Evolutionary conservation across 148 eudicot genomes (phyloP).

Genomic region (Rhododendron vialii): DNA sequence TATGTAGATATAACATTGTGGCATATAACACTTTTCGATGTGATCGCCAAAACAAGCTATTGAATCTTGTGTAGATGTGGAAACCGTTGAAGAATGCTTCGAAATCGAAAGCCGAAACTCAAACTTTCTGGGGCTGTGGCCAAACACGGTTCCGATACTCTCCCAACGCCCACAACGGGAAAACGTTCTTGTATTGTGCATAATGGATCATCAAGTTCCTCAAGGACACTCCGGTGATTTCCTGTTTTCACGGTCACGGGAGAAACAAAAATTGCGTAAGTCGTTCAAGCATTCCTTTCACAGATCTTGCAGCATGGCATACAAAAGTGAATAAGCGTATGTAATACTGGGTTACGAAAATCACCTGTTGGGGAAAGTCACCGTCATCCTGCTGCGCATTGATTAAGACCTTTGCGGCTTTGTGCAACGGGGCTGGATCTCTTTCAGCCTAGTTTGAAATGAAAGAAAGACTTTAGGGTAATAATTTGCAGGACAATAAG

Average conservation of each 20-base stretch:
- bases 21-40: too few species aligned
- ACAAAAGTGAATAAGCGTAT: background rate
- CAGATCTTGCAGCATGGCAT: background rate
- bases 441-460: too few species aligned
- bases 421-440: too few species aligned
- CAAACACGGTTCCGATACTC: background rate
- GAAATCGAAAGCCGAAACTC: background rate
- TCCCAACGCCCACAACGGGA: conserved; percentile 12
- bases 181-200: conserved; percentile 40
- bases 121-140: conserved; percentile 6
- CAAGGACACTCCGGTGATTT: conserved; percentile 43
- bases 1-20: too few species aligned
- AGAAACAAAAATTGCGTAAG: too few species aligned
- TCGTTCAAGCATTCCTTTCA: background rate
- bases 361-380: conserved; percentile 54
- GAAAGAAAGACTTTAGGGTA: too few species aligned
- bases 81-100: too few species aligned
- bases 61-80: too few species aligned
- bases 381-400: conserved; percentile 45
- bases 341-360: too few species aligned
- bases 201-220: conserved; percentile 54
- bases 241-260: conserved; percentile 15
- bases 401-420: conserved; percentile 44
- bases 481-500: too few species aligned
- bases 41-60: too few species aligned